Evolutionary conservation across 148 eudicot species (phyloP).

Genomic region (Tetragonia tetragonoides): DNA sequence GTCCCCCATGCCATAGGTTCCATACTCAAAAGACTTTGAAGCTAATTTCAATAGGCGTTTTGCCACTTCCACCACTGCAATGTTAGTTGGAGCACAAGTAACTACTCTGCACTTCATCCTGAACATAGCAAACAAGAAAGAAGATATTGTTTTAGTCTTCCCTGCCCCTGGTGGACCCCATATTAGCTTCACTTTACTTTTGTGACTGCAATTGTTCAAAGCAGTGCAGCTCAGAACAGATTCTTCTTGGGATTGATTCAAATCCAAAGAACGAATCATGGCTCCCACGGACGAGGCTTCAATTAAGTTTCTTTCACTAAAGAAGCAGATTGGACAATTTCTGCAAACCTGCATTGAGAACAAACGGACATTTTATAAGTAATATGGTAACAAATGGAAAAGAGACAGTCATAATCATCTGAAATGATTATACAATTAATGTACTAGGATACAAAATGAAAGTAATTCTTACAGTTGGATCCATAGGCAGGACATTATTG

Average conservation of each 20-base stretch:
- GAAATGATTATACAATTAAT: background rate
- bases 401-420: no score
- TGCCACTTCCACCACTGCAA: slow-evolving; percentile 38
- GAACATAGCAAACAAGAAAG: slow-evolving; percentile 26
- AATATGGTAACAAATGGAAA: no score
- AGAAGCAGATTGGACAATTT: slow-evolving; percentile 6
- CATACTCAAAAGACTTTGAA: background rate
- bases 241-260: slow-evolving; percentile 33
- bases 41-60: slow-evolving; percentile 28
- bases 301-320: slow-evolving; percentile 7
- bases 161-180: slow-evolving; percentile 65
- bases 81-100: slow-evolving; percentile 53
- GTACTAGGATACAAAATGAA: background rate
- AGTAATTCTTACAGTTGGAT: slow-evolving; percentile 9
- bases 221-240: slow-evolving; percentile 31
- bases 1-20: slow-evolving; percentile 30
- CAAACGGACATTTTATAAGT: background rate
- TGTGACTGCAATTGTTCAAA: slow-evolving; percentile 25
- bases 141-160: slow-evolving; percentile 43
- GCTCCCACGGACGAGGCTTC: slow-evolving; percentile 7
- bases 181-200: slow-evolving; percentile 33
- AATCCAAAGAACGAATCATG: slow-evolving; percentile 11
- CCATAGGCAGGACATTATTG: background rate
- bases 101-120: slow-evolving; percentile 33
- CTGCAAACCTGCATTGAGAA: background rate